Percentiles rank a stretch among this genome's conserved stretches.
Evolutionary conservation across 139 green algal genomes (phyloP).

Genomic region (Eudorina sp.): DNA sequence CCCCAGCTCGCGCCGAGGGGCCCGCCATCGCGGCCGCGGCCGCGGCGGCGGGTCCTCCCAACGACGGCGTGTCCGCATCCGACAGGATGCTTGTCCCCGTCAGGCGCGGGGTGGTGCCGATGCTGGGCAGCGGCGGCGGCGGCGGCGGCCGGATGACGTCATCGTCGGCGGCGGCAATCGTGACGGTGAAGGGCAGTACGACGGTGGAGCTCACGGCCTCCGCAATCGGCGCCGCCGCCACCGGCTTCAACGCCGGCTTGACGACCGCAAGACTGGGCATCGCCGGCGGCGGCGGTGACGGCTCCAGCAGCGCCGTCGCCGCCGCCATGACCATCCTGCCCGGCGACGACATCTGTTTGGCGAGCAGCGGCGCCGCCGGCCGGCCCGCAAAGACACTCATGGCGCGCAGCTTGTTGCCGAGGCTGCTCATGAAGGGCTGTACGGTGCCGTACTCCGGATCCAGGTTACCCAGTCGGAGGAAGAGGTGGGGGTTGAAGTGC

Average conservation of each 20-base stretch:
- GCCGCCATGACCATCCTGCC: too few relatives aligned
- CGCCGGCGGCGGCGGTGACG: too few relatives aligned
- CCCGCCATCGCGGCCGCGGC: too few relatives aligned
- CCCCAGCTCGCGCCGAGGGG: too few relatives aligned
- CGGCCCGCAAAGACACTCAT: background rate
- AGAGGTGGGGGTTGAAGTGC: conserved; percentile 40
- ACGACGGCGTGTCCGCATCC: background rate
- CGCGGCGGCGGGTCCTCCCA: too few relatives aligned
- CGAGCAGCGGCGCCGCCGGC: background rate
- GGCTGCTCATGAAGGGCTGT: background rate
- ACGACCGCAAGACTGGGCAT: too few relatives aligned
- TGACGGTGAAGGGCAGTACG: conserved; percentile 8
- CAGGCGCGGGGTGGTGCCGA: background rate
- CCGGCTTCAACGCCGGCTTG: background rate
- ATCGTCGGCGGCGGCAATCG: background rate
- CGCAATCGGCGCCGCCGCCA: too few relatives aligned
- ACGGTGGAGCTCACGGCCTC: too few relatives aligned
- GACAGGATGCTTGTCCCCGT: too few relatives aligned
- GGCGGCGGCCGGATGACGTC: background rate
- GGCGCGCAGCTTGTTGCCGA: background rate
- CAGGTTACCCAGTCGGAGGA: conserved; percentile 22
- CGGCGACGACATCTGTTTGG: too few relatives aligned
- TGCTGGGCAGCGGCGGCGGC: background rate
- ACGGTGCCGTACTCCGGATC: background rate
- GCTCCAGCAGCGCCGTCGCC: too few relatives aligned